These are phyloP conservation scores for Puya raimondii DNA, from an alignment of 176 grass and related monocot genomes.

Conservation along the genomic window DNA sequence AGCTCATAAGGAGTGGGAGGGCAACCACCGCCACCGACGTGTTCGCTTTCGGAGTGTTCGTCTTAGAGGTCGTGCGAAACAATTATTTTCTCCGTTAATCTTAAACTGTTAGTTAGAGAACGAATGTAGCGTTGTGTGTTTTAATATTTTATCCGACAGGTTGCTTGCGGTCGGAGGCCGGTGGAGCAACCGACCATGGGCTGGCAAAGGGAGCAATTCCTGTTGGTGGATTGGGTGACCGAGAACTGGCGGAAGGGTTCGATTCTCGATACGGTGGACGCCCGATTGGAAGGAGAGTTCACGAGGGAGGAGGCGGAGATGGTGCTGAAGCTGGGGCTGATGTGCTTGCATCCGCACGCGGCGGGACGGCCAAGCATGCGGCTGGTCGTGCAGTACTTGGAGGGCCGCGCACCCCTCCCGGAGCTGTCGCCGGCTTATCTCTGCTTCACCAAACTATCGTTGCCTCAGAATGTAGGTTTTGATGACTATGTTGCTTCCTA, in stretches of 20 bases:
- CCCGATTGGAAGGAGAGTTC: slow-evolving; percentile 16
- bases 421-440: slow-evolving; percentile 11
- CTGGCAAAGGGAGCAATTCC: not conserved
- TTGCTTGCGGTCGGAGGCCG: slow-evolving; percentile 36
- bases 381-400: slow-evolving; percentile 34
- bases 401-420: slow-evolving; percentile 18
- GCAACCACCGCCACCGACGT: slow-evolving; percentile 38
- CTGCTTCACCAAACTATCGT: slow-evolving; percentile 5
- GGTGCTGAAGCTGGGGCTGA: slow-evolving; percentile 33
- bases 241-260: slow-evolving; percentile 27
- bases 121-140: no score
- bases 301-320: slow-evolving; percentile 15
- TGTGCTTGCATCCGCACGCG: slow-evolving; percentile 36
- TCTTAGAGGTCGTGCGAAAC: no score
- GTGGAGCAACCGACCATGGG: not conserved
- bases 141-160: no score
- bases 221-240: slow-evolving; percentile 28
- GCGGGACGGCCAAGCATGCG: slow-evolving; percentile 35
- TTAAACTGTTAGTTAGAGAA: no score
- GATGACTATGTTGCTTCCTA: slow-evolving; percentile 13
- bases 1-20: slow-evolving; percentile 33
- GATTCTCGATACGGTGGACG: slow-evolving; percentile 21
- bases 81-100: no score
- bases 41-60: slow-evolving; percentile 45
- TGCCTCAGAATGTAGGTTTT: slow-evolving; percentile 15